Evolutionary conservation across 805 yeast species (phyloP), one percentile per base, ranked within the genome.

Genomic region (Vanderwaltozyma yarrowii): DNA sequence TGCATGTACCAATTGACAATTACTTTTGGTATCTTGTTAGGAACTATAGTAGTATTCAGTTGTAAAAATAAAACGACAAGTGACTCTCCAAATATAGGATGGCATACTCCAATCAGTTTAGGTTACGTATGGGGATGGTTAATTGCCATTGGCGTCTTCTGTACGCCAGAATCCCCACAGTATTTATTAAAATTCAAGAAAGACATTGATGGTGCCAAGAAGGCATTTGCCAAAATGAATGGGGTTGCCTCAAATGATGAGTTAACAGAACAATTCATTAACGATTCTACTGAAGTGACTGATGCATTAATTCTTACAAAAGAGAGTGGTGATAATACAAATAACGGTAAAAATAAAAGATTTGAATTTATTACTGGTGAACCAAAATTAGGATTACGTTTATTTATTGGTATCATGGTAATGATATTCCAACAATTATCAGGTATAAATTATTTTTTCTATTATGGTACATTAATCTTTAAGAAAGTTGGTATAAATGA

Each of bases 81-180:
- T 35, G 32, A 45, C 2, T 52, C 50, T 44, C 65, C 65, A 40
- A 65, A 73, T 16, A 76, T 75, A 9, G 67, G 79, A 13, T 86
- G 81, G 71, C 68, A 86, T 45, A 70, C 84, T 28, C 94, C 94
- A 8, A 61, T 79, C 47, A 70, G 71, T 15, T 52, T 72, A 38
- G 65, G 70, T 28, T 62, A 62, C 38, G 52, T 57, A 2, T 66
- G 71, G 65, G 62, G 60, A 1, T 11, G 48, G 1, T 54, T 79
- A 23, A 66, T 84, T 35, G 66, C 67, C 33, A 43, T 60, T 21
- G 23, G 23, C 13, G n/a, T 24, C 5, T 24, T 12, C 11, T 66
- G 67, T 47, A 71, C 76, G 66, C 86, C 86, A 15, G 87, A 80
- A 62, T 74, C 82, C 27, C 79, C 85, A 42, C 65, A 80, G 51